phyloP scores from a whole-genome alignment of 331 rosid species.

The Arachis monticola region DNA sequence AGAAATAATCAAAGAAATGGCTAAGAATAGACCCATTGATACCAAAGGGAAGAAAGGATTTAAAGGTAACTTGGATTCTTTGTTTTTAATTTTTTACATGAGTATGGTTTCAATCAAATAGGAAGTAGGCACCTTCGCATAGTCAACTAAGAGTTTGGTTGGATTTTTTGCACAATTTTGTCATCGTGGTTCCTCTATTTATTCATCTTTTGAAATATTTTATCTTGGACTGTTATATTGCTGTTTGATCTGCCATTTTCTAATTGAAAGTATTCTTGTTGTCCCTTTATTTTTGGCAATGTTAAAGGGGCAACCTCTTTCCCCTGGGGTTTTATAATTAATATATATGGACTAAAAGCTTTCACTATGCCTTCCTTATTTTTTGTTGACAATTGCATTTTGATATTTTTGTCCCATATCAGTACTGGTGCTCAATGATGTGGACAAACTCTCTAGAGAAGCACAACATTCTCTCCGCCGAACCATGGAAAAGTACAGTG shows the following conservation, averaged over 20 bases:
- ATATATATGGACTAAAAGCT: neutral
- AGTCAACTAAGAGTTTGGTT: slow-evolving; percentile 16
- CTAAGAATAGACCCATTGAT: slow-evolving; percentile 85
- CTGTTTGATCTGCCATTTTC: neutral
- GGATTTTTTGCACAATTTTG: neutral
- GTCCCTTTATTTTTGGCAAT: neutral
- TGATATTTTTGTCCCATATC: slow-evolving; percentile 41
- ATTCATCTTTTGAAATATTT: neutral
- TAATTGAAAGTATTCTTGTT: neutral
- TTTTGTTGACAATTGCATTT: slow-evolving; percentile 16
- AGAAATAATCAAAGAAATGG: slow-evolving; percentile 92
- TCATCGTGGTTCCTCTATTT: slow-evolving; percentile 8
- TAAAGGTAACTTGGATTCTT: slow-evolving; percentile 57
- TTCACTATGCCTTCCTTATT: neutral
- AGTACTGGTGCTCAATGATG: slow-evolving; percentile 92
- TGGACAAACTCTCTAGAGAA: slow-evolving; percentile 94
- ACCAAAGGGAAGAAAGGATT: slow-evolving; percentile 85
- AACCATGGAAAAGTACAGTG: slow-evolving; percentile 96
- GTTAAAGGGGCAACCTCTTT: slow-evolving; percentile 2
- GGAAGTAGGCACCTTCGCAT: neutral
- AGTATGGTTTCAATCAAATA: slow-evolving; percentile 14
- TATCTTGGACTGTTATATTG: slow-evolving; percentile 20
- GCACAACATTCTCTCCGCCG: slow-evolving; percentile 95
- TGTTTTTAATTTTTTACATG: neutral
- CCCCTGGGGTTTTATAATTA: neutral